Evolutionary conservation across 1,284 basidiomycete genomes (phyloP).

Genomic region (Trichosporon faecale): DNA sequence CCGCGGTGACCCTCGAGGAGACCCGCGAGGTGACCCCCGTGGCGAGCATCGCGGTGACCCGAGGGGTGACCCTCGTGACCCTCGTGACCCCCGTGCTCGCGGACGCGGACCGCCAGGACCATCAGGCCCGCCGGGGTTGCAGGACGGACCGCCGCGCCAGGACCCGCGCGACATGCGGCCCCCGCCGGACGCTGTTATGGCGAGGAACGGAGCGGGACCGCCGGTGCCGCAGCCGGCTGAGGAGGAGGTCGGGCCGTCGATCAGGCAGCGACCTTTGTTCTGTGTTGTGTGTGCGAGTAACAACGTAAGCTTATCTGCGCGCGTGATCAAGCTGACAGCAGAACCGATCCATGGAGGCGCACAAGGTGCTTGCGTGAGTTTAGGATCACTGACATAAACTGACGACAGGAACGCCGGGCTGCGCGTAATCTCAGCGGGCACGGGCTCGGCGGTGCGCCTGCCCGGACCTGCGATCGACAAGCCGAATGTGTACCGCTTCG

Average conservation of each 20-base stretch:
- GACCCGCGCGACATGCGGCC: not conserved
- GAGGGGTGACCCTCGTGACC: conserved; percentile 8
- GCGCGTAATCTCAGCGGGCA: conserved; percentile 89
- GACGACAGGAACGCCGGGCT: conserved; percentile 68
- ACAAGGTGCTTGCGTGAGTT: conserved; percentile 80
- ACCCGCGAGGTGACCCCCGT: conserved; percentile 1
- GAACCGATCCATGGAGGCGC: conserved; percentile 99
- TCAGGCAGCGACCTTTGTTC: conserved; percentile 66
- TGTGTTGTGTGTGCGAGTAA: conserved; percentile 99
- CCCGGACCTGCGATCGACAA: conserved; percentile 96
- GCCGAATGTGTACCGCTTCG: conserved; percentile 95
- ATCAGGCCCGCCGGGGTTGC: not conserved
- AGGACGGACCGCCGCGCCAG: not conserved
- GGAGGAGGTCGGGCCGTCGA: conserved; percentile 16
- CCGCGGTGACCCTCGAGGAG: not conserved
- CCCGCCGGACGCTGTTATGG: not conserved
- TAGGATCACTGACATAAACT: not conserved
- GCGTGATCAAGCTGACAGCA: conserved; percentile 50
- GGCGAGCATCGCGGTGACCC: not conserved
- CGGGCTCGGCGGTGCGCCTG: conserved; percentile 92
- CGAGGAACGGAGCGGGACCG: not conserved
- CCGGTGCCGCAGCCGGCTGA: conserved; percentile 18
- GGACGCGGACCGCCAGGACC: not conserved
- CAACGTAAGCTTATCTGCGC: conserved; percentile 61
- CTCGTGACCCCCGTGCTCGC: not conserved